A percentile compares a stretch with the other conserved stretches of the same genome.
These are phyloP conservation scores for Vanderwaltozyma yarrowii DNA, from an alignment of 805 yeast species.

Conservation along the genomic window DNA sequence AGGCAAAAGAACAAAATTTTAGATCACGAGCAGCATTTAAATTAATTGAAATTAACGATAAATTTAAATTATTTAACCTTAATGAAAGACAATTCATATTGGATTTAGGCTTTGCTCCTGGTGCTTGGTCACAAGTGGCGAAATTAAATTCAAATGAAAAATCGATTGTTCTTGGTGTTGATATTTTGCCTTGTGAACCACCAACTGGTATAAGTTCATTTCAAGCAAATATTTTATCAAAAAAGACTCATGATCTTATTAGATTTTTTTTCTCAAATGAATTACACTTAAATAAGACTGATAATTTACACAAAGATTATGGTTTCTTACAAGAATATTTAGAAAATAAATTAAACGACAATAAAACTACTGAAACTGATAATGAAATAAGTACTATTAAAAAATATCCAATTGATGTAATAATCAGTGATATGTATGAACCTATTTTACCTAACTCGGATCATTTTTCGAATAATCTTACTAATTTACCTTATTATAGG, in stretches of 20 bases:
- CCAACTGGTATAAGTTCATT: conserved; percentile 70
- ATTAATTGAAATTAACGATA: conserved; percentile 61
- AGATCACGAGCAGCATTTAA: conserved; percentile 90
- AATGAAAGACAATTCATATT: conserved; percentile 45
- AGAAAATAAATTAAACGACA: not conserved
- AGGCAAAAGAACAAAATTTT: conserved; percentile 52
- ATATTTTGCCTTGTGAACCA: conserved; percentile 67
- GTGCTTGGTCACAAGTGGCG: conserved; percentile 90
- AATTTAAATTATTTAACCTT: conserved; percentile 46
- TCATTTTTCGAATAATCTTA: conserved; percentile 44
- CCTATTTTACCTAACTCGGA: conserved; percentile 43
- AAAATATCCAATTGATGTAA: conserved; percentile 45
- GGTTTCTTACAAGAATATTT: conserved; percentile 8
- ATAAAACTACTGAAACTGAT: not conserved
- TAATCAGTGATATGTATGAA: conserved; percentile 77
- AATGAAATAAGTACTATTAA: not conserved
- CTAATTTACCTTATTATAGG: conserved; percentile 79
- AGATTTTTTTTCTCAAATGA: conserved; percentile 37
- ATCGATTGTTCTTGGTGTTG: conserved; percentile 69
- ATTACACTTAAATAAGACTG: conserved; percentile 24
- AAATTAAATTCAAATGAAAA: conserved; percentile 37
- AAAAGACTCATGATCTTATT: conserved; percentile 48
- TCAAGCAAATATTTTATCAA: conserved; percentile 80
- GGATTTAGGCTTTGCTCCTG: conserved; percentile 90
- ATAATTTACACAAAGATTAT: conserved; percentile 25